Conservation (phyloP, 495 filamentous ascomycete genomes). For the Aspergillus sclerotioniger region DNA sequence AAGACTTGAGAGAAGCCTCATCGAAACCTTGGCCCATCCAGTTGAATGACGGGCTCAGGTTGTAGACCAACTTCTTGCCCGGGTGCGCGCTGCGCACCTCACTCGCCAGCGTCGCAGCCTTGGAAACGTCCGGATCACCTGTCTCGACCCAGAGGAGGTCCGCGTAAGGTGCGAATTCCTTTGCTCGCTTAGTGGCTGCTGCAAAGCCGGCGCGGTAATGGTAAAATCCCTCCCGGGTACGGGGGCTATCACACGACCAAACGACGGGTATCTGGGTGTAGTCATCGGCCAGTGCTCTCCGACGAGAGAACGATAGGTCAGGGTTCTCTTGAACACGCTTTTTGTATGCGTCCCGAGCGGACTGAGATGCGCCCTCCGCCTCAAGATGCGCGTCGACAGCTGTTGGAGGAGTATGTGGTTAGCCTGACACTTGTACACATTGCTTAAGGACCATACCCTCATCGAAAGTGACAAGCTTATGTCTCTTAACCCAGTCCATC, state of each 20-base stretch:
- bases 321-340: constrained; percentile 55
- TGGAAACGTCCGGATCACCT: constrained; percentile 76
- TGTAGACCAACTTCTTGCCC: constrained; percentile 91
- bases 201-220: constrained; percentile 87
- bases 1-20: constrained; percentile 71
- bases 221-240: constrained; percentile 94
- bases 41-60: constrained; percentile 94
- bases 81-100: constrained; percentile 66
- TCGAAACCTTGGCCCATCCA: constrained; percentile 95
- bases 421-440: constrained; percentile 9
- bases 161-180: constrained; percentile 86
- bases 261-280: constrained; percentile 64
- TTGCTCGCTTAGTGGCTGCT: constrained; percentile 88
- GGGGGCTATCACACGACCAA: constrained; percentile 89
- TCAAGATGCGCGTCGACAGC: constrained; percentile 74
- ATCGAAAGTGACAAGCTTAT: constrained; percentile 86
- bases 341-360: constrained; percentile 65
- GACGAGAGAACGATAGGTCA: constrained; percentile 71
- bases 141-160: constrained; percentile 98
- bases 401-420: constrained; percentile 20
- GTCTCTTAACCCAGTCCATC: constrained; percentile 83
- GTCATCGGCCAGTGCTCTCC: constrained; percentile 65
- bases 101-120: constrained; percentile 69
- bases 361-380: constrained; percentile 55
- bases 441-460: constrained; percentile 53